A percentile compares a stretch with the other conserved stretches of the same genome.
These are phyloP conservation scores for Grifola frondosa DNA, from an alignment of 1,284 basidiomycete species.

Conservation along the genomic window DNA sequence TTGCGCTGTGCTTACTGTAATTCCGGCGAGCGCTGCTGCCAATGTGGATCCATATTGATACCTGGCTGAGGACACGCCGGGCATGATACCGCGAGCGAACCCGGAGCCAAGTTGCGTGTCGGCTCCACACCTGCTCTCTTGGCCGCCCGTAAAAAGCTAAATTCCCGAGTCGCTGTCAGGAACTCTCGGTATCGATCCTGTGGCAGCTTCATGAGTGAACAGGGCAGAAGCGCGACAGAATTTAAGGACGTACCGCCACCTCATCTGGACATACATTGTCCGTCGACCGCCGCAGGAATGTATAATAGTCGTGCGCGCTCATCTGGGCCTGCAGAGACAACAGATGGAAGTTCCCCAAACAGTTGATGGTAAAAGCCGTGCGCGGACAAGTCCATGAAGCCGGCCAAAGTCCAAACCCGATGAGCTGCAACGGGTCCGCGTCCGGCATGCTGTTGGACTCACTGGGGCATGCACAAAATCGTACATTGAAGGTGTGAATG, in stretches of 20 bases:
- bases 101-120: no score
- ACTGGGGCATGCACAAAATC: not conserved
- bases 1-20: no score
- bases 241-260: constrained; percentile 1
- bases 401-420: constrained; percentile 15
- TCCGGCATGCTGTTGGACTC: no score
- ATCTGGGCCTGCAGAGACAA: constrained; percentile 8
- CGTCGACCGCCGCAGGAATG: constrained; percentile 2
- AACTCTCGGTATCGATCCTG: constrained; percentile 21
- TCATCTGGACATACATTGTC: constrained; percentile 4
- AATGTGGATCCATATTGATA: no score
- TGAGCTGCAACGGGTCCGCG: constrained; percentile 11
- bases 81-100: no score
- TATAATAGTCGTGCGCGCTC: constrained; percentile 11
- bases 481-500: not conserved
- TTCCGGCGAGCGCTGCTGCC: no score
- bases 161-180: no score
- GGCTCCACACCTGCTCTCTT: no score
- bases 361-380: constrained; percentile 11
- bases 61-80: constrained; percentile 13
- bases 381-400: constrained; percentile 11
- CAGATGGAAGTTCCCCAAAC: constrained; percentile 8
- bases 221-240: not conserved
- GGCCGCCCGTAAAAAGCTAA: no score
- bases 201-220: not conserved